phyloP scores from a whole-genome alignment of 177 flowering plant genomes.

The Vitis hybrid region DNA sequence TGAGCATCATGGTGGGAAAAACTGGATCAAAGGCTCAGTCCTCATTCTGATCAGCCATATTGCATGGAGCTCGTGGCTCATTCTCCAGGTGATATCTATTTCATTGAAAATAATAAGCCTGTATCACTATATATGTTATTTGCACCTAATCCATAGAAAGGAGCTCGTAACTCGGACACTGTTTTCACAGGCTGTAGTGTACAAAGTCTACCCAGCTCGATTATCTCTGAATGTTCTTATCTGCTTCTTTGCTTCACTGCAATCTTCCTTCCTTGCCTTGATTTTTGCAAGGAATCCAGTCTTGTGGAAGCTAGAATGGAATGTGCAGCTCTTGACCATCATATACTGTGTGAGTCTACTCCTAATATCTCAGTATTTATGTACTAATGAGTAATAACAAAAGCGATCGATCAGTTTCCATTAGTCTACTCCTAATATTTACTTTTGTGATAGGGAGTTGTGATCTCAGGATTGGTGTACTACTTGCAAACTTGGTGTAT shows the following conservation, averaged over 20 bases:
- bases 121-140: too few relatives aligned
- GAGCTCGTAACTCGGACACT: background rate
- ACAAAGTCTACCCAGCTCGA: slow-evolving; percentile 40
- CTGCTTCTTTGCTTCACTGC: slow-evolving; percentile 43
- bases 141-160: background rate
- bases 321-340: slow-evolving; percentile 38
- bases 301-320: slow-evolving; percentile 44
- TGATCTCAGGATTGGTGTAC: slow-evolving; percentile 30
- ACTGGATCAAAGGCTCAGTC: slow-evolving; percentile 49
- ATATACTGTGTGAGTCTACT: slow-evolving; percentile 31
- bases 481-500: slow-evolving; percentile 47
- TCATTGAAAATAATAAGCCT: too few relatives aligned
- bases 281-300: slow-evolving; percentile 25
- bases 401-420: background rate
- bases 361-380: too few relatives aligned
- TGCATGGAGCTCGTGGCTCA: slow-evolving; percentile 40
- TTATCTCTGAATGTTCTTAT: slow-evolving; percentile 34
- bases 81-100: slow-evolving; percentile 27
- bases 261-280: slow-evolving; percentile 35
- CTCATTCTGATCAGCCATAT: slow-evolving; percentile 28
- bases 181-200: slow-evolving; percentile 25
- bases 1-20: slow-evolving; percentile 19
- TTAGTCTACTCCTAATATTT: background rate
- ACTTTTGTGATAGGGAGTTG: slow-evolving; percentile 31
- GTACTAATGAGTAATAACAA: too few relatives aligned